These are phyloP conservation scores for Coelastrella sp. DNA, from an alignment of 139 green algal genomes.

Conservation along the genomic window DNA sequence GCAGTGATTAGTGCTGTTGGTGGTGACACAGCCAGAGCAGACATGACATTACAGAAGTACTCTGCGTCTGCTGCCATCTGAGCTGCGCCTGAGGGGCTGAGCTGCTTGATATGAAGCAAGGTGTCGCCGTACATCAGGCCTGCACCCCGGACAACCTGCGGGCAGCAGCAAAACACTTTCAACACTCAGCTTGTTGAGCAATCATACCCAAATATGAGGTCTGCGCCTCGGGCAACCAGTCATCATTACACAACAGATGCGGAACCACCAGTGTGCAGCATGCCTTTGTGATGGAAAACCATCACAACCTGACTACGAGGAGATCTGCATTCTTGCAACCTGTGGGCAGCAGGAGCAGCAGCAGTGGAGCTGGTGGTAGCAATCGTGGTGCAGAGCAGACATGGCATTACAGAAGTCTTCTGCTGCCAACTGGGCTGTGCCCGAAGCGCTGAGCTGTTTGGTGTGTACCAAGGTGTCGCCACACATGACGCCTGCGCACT, in stretches of 20 bases:
- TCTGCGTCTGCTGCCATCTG: conserved; percentile 91
- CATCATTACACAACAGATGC: too few species aligned
- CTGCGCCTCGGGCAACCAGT: too few species aligned
- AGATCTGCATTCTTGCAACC: too few species aligned
- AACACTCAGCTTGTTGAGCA: not conserved
- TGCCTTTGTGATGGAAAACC: too few species aligned
- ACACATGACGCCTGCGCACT: conserved; percentile 26
- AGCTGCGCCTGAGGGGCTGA: conserved; percentile 22
- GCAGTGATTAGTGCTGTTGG: conserved; percentile 77
- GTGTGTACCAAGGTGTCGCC: conserved; percentile 20
- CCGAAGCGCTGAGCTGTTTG: not conserved
- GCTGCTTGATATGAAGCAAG: not conserved
- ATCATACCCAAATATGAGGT: too few species aligned
- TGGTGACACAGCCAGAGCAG: conserved; percentile 82
- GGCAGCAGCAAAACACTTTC: not conserved
- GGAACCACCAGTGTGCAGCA: too few species aligned
- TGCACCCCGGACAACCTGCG: conserved; percentile 26
- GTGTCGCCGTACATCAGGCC: conserved; percentile 30
- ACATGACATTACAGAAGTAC: conserved; percentile 96
- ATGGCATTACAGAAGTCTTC: conserved; percentile 98
- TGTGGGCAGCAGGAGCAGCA: too few species aligned
- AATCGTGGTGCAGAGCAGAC: conserved; percentile 71
- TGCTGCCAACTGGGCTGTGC: conserved; percentile 80
- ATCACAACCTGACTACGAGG: too few species aligned
- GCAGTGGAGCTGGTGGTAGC: too few species aligned